These are phyloP conservation scores for Lachancea sp. DNA, from an alignment of 805 yeast species.

Conservation along the genomic window DNA sequence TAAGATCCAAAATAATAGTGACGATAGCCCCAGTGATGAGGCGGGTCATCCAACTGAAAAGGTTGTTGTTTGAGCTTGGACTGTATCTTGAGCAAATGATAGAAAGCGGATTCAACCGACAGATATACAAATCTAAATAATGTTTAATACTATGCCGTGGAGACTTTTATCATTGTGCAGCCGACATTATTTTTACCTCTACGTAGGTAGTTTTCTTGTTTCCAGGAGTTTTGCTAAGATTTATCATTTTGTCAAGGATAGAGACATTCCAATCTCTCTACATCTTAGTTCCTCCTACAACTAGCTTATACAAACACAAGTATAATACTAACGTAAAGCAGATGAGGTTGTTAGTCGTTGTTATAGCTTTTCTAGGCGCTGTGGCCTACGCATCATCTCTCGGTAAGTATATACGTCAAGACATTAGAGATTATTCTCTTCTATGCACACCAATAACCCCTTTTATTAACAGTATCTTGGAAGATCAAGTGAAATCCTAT, in stretches of 20 bases:
- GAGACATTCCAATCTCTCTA: too few relatives aligned
- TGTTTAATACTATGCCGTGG: conserved; percentile 2
- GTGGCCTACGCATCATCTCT: conserved; percentile 3
- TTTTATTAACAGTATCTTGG: conserved; percentile 3
- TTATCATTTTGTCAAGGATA: too few relatives aligned
- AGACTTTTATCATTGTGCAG: too few relatives aligned
- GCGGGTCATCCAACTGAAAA: conserved; percentile 7
- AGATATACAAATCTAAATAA: background rate
- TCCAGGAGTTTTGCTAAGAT: too few relatives aligned
- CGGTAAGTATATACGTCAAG: background rate
- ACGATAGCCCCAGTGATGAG: conserved; percentile 5
- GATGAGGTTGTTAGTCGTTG: conserved; percentile 1
- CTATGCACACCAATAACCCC: too few relatives aligned
- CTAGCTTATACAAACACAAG: too few relatives aligned
- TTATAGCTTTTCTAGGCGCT: conserved; percentile 3
- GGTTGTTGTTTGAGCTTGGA: conserved; percentile 6
- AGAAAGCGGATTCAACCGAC: background rate
- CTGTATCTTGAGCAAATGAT: background rate
- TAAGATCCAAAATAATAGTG: conserved; percentile 18
- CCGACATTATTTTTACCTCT: too few relatives aligned
- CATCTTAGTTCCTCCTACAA: too few relatives aligned
- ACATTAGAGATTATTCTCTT: too few relatives aligned
- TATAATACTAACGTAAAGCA: background rate
- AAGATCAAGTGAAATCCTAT: conserved; percentile 5
- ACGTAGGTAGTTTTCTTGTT: too few relatives aligned